Conservation (phyloP, 805 yeast genomes). For the Wickerhamomyces mucosus region DNA sequence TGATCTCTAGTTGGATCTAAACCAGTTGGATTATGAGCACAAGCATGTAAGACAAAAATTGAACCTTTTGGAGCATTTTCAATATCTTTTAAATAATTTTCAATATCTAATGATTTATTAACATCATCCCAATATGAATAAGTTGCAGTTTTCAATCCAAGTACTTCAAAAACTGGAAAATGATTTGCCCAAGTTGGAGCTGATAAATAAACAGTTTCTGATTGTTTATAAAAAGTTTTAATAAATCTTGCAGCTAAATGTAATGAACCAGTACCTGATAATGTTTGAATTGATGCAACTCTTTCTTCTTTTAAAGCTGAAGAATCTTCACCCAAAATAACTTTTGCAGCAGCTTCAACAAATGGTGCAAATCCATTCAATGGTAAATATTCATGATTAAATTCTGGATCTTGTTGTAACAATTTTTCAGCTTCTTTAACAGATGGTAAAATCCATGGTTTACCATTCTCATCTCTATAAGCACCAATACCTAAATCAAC, state of each 20-base stretch:
- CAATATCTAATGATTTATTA: slow-evolving; percentile 61
- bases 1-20: slow-evolving; percentile 80
- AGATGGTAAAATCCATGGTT: slow-evolving; percentile 65
- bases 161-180: slow-evolving; percentile 63
- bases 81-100: slow-evolving; percentile 57
- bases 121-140: slow-evolving; percentile 84
- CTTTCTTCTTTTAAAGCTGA: slow-evolving; percentile 36
- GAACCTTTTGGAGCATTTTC: slow-evolving; percentile 66
- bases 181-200: slow-evolving; percentile 99
- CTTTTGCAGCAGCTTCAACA: slow-evolving; percentile 60
- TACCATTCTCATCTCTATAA: slow-evolving; percentile 58
- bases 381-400: slow-evolving; percentile 84
- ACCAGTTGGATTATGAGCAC: slow-evolving; percentile 98
- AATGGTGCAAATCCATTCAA: slow-evolving; percentile 69
- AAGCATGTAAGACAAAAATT: slow-evolving; percentile 78
- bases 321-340: slow-evolving; percentile 58
- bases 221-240: slow-evolving; percentile 23
- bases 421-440: slow-evolving; percentile 60
- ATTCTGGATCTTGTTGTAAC: slow-evolving; percentile 46
- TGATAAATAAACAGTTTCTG: slow-evolving; percentile 56
- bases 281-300: slow-evolving; percentile 60
- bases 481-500: slow-evolving; percentile 87
- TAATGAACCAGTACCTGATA: slow-evolving; percentile 87
- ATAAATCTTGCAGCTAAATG: slow-evolving; percentile 67
- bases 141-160: slow-evolving; percentile 55